Percentiles rank a stretch among this genome's conserved stretches.
Conservation (phyloP, 164 flowering plant species). For the Akebia trifoliata region DNA sequence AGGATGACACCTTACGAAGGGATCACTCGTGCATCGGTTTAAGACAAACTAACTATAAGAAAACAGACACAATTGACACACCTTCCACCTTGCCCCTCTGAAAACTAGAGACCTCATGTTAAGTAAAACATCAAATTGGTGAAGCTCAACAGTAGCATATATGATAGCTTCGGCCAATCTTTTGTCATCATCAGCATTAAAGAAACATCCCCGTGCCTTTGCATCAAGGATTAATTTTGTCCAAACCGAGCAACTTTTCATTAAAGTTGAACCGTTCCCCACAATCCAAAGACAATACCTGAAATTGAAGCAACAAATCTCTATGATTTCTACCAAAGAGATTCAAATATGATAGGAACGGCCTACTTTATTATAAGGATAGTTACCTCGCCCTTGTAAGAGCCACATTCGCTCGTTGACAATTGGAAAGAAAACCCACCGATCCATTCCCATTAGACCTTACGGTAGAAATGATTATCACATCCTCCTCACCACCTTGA, state of each 20-base stretch:
- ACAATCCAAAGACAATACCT: constrained; percentile 47
- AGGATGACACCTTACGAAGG: too few relatives aligned
- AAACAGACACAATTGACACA: background rate
- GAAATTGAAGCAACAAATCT: constrained; percentile 37
- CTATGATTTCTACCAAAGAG: background rate
- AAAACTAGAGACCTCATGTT: constrained; percentile 19
- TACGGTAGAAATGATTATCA: constrained; percentile 38
- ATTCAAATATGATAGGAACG: background rate
- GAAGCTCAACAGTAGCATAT: constrained; percentile 1
- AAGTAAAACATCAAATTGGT: constrained; percentile 7
- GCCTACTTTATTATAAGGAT: background rate
- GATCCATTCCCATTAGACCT: constrained; percentile 18
- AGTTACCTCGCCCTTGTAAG: constrained; percentile 29
- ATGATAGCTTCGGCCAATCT: constrained; percentile 9
- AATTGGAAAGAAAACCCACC: constrained; percentile 20
- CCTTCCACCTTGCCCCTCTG: constrained; percentile 25
- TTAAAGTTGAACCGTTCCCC: constrained; percentile 23
- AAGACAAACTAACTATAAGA: background rate
- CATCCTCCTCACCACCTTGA: constrained; percentile 47
- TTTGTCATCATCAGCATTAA: constrained; percentile 14
- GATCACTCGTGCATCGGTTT: too few relatives aligned
- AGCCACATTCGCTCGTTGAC: constrained; percentile 34
- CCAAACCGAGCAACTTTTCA: constrained; percentile 16
- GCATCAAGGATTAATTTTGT: constrained; percentile 22
- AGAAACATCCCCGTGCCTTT: constrained; percentile 18